A percentile compares a stretch with the other conserved stretches of the same genome.
Conservation (phyloP, 2,329 filamentous ascomycete species). For the Penicillium olsonii region DNA sequence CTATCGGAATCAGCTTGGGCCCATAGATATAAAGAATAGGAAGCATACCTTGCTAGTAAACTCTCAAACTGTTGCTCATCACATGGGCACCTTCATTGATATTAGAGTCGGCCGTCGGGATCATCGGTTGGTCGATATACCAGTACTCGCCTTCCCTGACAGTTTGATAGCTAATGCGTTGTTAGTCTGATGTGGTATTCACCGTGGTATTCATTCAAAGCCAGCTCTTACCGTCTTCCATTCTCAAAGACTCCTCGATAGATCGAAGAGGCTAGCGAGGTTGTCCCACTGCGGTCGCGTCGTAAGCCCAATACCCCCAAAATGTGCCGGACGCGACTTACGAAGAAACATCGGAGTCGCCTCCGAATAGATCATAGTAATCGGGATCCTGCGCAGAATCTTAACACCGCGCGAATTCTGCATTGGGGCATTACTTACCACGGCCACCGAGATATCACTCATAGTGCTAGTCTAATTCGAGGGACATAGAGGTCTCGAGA, state of each 20-base stretch:
- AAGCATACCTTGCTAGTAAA: conserved; percentile 2
- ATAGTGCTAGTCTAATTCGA: not conserved
- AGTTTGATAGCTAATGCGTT: conserved; percentile 1
- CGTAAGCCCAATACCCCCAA: not conserved
- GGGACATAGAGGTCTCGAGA: not conserved
- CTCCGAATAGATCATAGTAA: not conserved
- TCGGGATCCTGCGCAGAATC: conserved; percentile 13
- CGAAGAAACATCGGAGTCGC: not conserved
- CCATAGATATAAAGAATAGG: not conserved
- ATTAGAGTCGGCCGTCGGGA: not conserved
- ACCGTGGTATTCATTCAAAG: not conserved
- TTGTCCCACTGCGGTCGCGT: conserved; percentile 3
- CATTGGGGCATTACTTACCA: not conserved
- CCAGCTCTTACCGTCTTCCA: conserved; percentile 8
- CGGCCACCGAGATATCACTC: not conserved
- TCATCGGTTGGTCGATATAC: not conserved
- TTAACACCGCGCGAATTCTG: not conserved
- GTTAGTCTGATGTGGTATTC: not conserved
- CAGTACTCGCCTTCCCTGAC: conserved; percentile 8
- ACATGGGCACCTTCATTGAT: not conserved
- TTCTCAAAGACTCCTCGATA: conserved; percentile 7
- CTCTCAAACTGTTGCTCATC: conserved; percentile 12
- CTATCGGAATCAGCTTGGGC: not conserved
- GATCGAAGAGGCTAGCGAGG: conserved; percentile 3
- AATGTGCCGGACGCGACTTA: not conserved